These are phyloP conservation scores for Cafeteria roenbergensis DNA, from an alignment of 108 stramenopile genomes.

Conservation along the genomic window DNA sequence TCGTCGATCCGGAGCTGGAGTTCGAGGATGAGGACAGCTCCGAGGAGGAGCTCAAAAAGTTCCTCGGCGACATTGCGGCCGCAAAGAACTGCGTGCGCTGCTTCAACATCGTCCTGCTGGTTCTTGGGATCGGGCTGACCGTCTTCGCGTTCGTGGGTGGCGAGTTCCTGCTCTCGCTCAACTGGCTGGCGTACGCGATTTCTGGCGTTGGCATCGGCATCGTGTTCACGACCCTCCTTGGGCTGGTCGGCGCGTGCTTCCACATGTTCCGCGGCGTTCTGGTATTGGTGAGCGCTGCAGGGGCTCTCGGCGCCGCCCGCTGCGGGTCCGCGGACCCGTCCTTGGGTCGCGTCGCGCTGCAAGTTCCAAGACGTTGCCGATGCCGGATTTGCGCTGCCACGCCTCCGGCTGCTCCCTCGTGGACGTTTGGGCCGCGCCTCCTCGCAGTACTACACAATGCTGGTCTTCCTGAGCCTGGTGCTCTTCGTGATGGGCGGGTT, in stretches of 20 bases:
- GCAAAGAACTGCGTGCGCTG: background rate
- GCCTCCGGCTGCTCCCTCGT: no score
- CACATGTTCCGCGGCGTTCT: background rate
- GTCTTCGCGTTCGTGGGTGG: background rate
- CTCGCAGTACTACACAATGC: background rate
- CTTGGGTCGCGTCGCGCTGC: no score
- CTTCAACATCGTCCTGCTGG: background rate
- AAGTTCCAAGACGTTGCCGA: no score
- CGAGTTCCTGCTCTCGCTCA: background rate
- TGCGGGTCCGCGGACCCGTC: background rate
- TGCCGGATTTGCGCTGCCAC: no score
- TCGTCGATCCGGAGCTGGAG: background rate
- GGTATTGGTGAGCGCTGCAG: background rate
- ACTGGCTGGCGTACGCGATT: background rate
- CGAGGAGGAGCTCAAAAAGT: background rate
- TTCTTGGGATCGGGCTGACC: background rate
- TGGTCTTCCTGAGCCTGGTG: background rate
- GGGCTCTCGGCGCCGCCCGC: background rate
- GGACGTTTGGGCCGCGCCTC: no score
- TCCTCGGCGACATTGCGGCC: background rate
- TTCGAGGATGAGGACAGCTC: background rate
- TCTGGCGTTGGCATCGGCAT: background rate
- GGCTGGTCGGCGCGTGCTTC: background rate
- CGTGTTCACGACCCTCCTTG: background rate
- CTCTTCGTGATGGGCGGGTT: slow-evolving; percentile 2